Evolutionary conservation across 345 rosid genomes (phyloP).

Genomic region (Stellera chamaejasme): DNA sequence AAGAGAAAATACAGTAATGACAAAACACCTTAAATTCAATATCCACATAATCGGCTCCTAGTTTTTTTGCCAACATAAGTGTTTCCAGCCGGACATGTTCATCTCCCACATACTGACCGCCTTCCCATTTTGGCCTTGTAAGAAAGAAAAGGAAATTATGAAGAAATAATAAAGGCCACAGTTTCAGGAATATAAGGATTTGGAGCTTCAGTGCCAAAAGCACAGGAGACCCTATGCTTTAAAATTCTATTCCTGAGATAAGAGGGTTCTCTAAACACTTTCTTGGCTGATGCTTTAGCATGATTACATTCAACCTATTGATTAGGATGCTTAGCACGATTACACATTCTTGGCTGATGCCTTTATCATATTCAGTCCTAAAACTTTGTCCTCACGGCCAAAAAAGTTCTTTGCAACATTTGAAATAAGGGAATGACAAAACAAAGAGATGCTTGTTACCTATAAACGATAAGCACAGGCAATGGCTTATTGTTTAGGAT

Average conservation of each 20-base stretch:
- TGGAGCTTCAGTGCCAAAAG: too few species aligned
- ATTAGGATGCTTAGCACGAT: too few species aligned
- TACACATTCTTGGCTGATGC: too few species aligned
- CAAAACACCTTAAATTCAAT: constrained; percentile 43
- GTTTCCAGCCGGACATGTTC: constrained; percentile 28
- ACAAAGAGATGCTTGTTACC: constrained; percentile 20
- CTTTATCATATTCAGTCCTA: too few species aligned
- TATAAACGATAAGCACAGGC: constrained; percentile 34
- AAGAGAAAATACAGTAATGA: not conserved
- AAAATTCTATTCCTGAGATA: too few species aligned
- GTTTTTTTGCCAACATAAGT: constrained; percentile 31
- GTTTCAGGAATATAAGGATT: too few species aligned
- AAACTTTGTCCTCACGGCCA: too few species aligned
- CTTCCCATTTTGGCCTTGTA: constrained; percentile 43
- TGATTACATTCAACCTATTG: too few species aligned
- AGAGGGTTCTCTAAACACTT: too few species aligned
- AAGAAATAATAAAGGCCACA: not conserved
- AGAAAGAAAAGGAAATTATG: not conserved
- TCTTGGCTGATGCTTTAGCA: too few species aligned
- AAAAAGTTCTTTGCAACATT: too few species aligned
- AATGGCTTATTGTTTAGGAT: constrained; percentile 35
- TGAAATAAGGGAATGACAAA: not conserved
- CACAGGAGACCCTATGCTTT: too few species aligned
- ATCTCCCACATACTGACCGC: constrained; percentile 45
- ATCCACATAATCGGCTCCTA: constrained; percentile 56